Evolutionary conservation across 2,329 filamentous ascomycete species (phyloP), one percentile per base, ranked within the genome.

Genomic region (Penicillium hesseltinei): DNA sequence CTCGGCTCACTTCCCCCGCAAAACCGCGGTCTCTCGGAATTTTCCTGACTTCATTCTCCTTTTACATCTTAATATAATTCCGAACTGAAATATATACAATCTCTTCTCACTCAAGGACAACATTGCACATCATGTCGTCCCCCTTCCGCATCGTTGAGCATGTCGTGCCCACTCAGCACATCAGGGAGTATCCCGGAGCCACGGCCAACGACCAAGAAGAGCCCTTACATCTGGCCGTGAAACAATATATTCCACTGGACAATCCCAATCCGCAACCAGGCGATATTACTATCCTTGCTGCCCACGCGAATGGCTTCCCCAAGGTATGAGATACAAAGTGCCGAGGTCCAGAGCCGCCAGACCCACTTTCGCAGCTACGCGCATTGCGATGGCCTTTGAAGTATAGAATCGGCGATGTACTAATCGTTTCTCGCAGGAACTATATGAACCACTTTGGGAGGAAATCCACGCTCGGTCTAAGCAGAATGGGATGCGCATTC

Each of bases 401-500:
- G 25, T 25, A 31, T 27, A 38, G 33, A 48, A 47, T 36, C 10
- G 2, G 3, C 17, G 3, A 33, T 42, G 9, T 47, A 8, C 57
- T 64, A 36, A 66, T 56, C 6, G 17, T 31, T 38, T 40, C 21
- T 11, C 4, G 15, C 61, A 92, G 89, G 93, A 97, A 79, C 76
- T 97, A 2, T 97, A 97, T 70, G 92, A 97, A 68, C 90, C 93
- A 0, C 78, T 97, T 0, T 97, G 92, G 89, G 90, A 93, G 58
- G 91, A 96, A 51, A 78, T 97, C 2, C 79, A 89, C 64, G 75
- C 80, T 19, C 77, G 80, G 19, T 78, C 87, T 6, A 81, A 82
- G 62, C 71, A 75, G 15, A 78, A 81, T 55, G 86, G 85, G 19
- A 84, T 95, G 66, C 81, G 82, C 2, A 90, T 97, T 66, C 84